A percentile compares a stretch with the other conserved stretches of the same genome.
Evolutionary conservation across 768 basidiomycete genomes (phyloP).

Genomic region (Imleria badia): DNA sequence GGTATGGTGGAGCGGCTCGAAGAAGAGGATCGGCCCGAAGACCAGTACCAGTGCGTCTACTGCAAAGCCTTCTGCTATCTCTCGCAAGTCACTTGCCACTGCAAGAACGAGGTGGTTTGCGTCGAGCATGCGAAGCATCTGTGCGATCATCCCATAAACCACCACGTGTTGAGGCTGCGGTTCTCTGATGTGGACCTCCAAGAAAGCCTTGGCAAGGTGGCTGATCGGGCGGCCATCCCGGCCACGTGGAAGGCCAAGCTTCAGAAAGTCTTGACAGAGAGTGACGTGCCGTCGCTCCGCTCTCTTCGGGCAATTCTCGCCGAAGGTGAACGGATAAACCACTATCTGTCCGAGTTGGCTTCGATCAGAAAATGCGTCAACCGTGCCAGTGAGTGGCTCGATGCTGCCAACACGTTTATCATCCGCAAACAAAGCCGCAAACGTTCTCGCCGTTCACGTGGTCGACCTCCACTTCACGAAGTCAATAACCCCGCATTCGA

Average conservation of each 20-base stretch:
- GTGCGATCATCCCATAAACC: constrained; percentile 60
- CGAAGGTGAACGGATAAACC: constrained; percentile 86
- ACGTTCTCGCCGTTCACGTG: constrained; percentile 63
- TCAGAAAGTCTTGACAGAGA: constrained; percentile 62
- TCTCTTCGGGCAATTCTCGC: constrained; percentile 78
- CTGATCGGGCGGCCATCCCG: constrained; percentile 72
- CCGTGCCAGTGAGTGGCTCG: constrained; percentile 86
- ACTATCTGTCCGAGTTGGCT: constrained; percentile 67
- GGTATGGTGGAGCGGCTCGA: constrained; percentile 70
- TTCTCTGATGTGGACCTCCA: constrained; percentile 77
- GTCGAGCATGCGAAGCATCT: constrained; percentile 79
- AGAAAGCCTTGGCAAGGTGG: constrained; percentile 63
- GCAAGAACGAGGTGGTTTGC: constrained; percentile 79
- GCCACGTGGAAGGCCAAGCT: constrained; percentile 74
- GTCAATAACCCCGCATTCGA: constrained; percentile 34
- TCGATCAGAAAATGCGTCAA: constrained; percentile 76
- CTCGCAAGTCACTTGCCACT: constrained; percentile 84
- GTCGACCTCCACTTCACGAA: constrained; percentile 48
- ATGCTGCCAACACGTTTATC: constrained; percentile 74
- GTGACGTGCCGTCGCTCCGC: constrained; percentile 69
- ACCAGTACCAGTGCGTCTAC: constrained; percentile 90
- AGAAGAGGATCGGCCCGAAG: constrained; percentile 81
- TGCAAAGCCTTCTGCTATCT: constrained; percentile 97
- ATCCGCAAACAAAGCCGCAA: constrained; percentile 80
- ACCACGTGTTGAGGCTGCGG: constrained; percentile 71